Conservation (phyloP, 2,329 filamentous ascomycete genomes). For the Orbilia oligospora region DNA sequence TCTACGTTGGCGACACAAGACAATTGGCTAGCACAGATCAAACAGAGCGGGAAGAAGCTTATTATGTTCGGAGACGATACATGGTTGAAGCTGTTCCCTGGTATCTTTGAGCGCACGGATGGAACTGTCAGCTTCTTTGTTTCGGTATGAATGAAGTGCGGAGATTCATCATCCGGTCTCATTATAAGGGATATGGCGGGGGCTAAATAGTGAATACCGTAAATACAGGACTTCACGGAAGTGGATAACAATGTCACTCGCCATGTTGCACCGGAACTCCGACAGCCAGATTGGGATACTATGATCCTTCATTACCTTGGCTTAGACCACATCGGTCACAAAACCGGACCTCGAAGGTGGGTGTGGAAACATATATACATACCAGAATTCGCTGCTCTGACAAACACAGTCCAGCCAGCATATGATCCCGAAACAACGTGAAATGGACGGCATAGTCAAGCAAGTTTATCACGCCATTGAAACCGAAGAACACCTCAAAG, state of each 20-base stretch:
- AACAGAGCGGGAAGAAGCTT: constrained; percentile 80
- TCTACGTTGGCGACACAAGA: constrained; percentile 91
- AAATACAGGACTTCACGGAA: constrained; percentile 88
- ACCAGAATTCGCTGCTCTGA: background rate
- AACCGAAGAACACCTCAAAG: constrained; percentile 77
- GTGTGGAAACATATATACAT: constrained; percentile 22
- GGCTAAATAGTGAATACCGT: constrained; percentile 63
- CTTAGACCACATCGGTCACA: constrained; percentile 97
- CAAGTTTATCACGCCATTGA: constrained; percentile 83
- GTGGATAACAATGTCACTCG: constrained; percentile 98
- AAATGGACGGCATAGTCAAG: constrained; percentile 89
- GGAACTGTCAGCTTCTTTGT: constrained; percentile 99
- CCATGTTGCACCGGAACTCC: constrained; percentile 83
- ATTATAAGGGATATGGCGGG: constrained; percentile 27
- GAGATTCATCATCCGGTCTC: constrained; percentile 3
- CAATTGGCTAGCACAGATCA: constrained; percentile 96
- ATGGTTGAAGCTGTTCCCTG: constrained; percentile 96
- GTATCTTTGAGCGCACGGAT: constrained; percentile 86
- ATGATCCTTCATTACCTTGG: constrained; percentile 97
- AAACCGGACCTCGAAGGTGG: constrained; percentile 87
- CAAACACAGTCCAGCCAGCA: constrained; percentile 74
- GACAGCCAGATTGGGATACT: constrained; percentile 85
- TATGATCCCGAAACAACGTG: constrained; percentile 91
- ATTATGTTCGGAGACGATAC: constrained; percentile 98
- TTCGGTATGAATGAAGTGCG: constrained; percentile 73